Percentiles rank a stretch among this genome's conserved stretches.
These are phyloP conservation scores for Tubosaeta sp. DNA, from an alignment of 768 basidiomycete genomes.

Conservation along the genomic window DNA sequence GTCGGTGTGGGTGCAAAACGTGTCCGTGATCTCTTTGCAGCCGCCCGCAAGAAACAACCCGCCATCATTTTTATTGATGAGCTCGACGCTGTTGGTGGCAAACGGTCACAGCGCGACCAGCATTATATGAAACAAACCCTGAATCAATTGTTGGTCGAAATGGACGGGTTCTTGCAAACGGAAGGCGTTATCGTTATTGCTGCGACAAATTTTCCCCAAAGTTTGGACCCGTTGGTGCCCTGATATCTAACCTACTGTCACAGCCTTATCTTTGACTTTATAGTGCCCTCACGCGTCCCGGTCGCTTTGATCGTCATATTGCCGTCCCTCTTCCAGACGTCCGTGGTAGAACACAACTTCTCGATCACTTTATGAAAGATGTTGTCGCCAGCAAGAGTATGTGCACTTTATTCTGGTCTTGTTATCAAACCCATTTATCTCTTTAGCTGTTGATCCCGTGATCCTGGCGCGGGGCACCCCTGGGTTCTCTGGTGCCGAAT, in stretches of 20 bases:
- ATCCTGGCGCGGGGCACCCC: slow-evolving; percentile 91
- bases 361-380: slow-evolving; percentile 85
- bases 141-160: slow-evolving; percentile 94
- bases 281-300: slow-evolving; percentile 92
- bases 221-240: slow-evolving; percentile 73
- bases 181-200: slow-evolving; percentile 96
- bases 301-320: slow-evolving; percentile 92
- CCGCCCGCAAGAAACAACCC: slow-evolving; percentile 91
- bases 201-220: slow-evolving; percentile 97
- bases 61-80: slow-evolving; percentile 99
- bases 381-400: slow-evolving; percentile 60
- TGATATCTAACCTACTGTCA: slow-evolving; percentile 1
- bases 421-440: neutral
- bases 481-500: slow-evolving; percentile 94
- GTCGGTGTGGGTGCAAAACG: slow-evolving; percentile 94
- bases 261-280: slow-evolving; percentile 11
- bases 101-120: slow-evolving; percentile 78
- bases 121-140: slow-evolving; percentile 92
- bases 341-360: slow-evolving; percentile 87
- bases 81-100: slow-evolving; percentile 89
- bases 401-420: slow-evolving; percentile 4
- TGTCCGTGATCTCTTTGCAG: slow-evolving; percentile 90
- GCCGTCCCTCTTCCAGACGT: slow-evolving; percentile 94
- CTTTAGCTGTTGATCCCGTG: slow-evolving; percentile 73
- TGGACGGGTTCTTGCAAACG: slow-evolving; percentile 92